Evolutionary conservation across 2,329 filamentous ascomycete genomes (phyloP), one percentile per base, ranked within the genome.

Genomic region (Fusarium kyushuense): DNA sequence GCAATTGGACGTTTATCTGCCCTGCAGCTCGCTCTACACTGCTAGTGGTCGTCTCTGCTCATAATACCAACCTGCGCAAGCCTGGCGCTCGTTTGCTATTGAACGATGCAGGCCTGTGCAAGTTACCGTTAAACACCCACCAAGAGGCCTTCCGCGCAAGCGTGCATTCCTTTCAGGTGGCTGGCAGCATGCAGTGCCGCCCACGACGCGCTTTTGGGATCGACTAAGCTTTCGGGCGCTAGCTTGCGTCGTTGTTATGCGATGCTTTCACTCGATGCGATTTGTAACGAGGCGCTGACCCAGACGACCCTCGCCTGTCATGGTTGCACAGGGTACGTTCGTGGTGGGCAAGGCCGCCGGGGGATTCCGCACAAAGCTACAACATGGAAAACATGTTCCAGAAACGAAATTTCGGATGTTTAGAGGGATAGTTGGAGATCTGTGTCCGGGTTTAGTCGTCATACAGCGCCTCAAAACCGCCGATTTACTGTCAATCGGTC

Each of bases 291-390:
- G 66, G 66, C 66, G 65, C 57, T 63, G 33, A 56, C 53, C 48
- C 40, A 54, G 49, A 57, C 57, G 36, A 70, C 53, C 48, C 53
- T 65, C 45, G 57, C 62, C 41, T 63, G 42, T 55, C 19, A 25
- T 68, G 40, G 65, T 69, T 63, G 65, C 65, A 69, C 65, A 63
- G 42, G 55, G 29, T 48, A 54, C 51, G 35, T 65, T 66, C 43
- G 43, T 69, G 61, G 65, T 43, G 52, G 62, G 49, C 66, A 69
- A 69, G 57, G 57, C 62, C 66, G 59, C 38, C 53, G 65, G 66
- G 38, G 38, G 48, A 65, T 42, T 58, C 56, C 45, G 52, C 54
- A 38, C 43, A 42, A 54, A 23, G 51, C 41, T 63, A 30, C 56
- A 63, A 45, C 47, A 36, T 58, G 62, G 52, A 63, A 63, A 66